These are phyloP conservation scores for Apiospora koreana DNA, from an alignment of 2,329 filamentous ascomycete genomes.

Conservation along the genomic window DNA sequence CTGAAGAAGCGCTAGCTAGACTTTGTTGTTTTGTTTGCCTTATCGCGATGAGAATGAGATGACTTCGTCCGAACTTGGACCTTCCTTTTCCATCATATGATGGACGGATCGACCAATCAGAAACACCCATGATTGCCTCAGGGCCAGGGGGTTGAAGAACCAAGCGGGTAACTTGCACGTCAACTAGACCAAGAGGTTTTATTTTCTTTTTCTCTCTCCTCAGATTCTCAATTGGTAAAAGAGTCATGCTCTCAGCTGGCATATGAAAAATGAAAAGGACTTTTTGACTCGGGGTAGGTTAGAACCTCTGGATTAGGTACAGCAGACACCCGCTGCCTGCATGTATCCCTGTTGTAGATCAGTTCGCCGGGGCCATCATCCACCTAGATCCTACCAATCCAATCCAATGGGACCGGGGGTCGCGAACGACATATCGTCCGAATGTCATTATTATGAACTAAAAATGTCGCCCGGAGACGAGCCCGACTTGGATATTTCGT, in stretches of 20 bases:
- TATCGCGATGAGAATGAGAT: not conserved
- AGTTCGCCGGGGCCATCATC: not conserved
- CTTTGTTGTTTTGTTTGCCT: not conserved
- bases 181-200: not conserved
- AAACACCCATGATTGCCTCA: not conserved
- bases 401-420: not conserved
- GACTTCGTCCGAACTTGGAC: not conserved
- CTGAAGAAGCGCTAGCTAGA: not conserved
- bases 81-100: not conserved
- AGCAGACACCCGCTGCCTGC: not conserved
- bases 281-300: not conserved
- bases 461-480: not conserved
- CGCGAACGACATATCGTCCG: not conserved
- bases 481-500: not conserved
- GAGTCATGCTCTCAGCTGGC: not conserved
- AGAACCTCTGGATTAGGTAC: not conserved
- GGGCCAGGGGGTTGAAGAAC: not conserved
- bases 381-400: not conserved
- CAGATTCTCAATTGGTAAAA: not conserved
- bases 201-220: not conserved
- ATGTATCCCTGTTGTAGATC: not conserved
- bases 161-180: not conserved
- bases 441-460: not conserved
- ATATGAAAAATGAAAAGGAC: too few relatives aligned
- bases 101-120: not conserved